These are phyloP conservation scores for Salix purpurea DNA, from an alignment of 345 rosid species.

Conservation along the genomic window DNA sequence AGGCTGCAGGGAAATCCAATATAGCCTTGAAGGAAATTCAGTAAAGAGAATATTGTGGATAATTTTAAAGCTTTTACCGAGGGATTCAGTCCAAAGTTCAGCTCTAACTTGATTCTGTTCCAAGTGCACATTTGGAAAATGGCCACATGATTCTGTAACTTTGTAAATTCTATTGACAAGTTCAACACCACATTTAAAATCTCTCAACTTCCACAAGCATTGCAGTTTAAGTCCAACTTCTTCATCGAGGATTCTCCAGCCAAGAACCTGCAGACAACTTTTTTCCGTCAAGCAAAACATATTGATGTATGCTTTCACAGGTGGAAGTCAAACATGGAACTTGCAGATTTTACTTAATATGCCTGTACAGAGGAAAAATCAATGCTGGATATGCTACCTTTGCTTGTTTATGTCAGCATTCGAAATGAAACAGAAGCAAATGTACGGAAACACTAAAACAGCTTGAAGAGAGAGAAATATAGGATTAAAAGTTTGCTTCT, in stretches of 20 bases:
- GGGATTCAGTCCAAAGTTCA: constrained; percentile 71
- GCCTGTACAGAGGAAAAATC: neutral
- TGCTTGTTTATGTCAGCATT: neutral
- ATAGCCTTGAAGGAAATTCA: neutral
- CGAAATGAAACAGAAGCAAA: neutral
- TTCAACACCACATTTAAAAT: constrained; percentile 70
- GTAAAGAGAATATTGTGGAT: neutral
- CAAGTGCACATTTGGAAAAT: constrained; percentile 74
- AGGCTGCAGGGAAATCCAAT: neutral
- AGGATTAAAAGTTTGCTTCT: neutral
- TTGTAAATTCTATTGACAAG: constrained; percentile 72
- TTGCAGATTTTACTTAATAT: neutral
- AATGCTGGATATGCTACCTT: neutral
- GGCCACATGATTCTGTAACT: constrained; percentile 56
- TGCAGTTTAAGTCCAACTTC: constrained; percentile 65
- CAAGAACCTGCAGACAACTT: constrained; percentile 48
- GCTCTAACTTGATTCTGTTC: constrained; percentile 80
- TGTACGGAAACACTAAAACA: neutral
- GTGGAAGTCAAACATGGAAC: neutral
- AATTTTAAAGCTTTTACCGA: constrained; percentile 36
- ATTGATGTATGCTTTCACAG: neutral
- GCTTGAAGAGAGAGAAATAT: neutral
- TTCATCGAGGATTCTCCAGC: constrained; percentile 85
- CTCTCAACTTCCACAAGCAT: constrained; percentile 86
- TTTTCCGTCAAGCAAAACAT: neutral